These are phyloP conservation scores for Rhynchosporium graminicola DNA, from an alignment of 2,329 filamentous ascomycete species.

Conservation along the genomic window DNA sequence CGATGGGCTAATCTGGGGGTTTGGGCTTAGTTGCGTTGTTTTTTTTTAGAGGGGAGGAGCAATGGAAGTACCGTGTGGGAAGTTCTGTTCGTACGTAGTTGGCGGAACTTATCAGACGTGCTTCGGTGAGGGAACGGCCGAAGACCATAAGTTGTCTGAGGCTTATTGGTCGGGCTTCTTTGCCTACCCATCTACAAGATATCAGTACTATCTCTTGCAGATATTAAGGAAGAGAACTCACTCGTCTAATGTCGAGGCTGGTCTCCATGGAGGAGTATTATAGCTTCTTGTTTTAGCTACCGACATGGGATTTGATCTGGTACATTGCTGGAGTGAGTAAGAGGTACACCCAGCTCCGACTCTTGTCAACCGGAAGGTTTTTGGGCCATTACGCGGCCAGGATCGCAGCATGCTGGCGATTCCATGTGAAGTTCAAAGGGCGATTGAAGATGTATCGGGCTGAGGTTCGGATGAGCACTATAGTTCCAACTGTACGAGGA, in stretches of 20 bases:
- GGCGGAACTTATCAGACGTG: slow-evolving; percentile 85
- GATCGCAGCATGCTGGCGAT: slow-evolving; percentile 41
- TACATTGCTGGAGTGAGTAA: slow-evolving; percentile 15
- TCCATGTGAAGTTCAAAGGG: slow-evolving; percentile 35
- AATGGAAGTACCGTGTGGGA: slow-evolving; percentile 70
- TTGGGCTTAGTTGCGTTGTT: background rate
- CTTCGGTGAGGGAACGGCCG: slow-evolving; percentile 87
- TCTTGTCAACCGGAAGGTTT: slow-evolving; percentile 36
- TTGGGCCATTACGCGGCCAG: slow-evolving; percentile 39
- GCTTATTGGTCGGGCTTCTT: slow-evolving; percentile 92
- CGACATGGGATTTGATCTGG: background rate
- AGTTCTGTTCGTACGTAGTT: slow-evolving; percentile 98
- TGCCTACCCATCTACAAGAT: slow-evolving; percentile 77
- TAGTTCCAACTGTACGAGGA: background rate
- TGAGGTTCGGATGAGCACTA: background rate
- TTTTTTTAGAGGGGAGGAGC: background rate
- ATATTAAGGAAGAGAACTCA: slow-evolving; percentile 43
- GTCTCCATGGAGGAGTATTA: slow-evolving; percentile 55
- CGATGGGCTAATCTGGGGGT: slow-evolving; percentile 77
- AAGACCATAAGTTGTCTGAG: slow-evolving; percentile 96
- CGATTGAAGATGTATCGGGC: background rate
- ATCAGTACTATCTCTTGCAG: slow-evolving; percentile 15
- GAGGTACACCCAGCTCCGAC: slow-evolving; percentile 22
- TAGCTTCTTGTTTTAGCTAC: slow-evolving; percentile 25
- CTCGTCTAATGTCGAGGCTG: slow-evolving; percentile 65